Evolutionary conservation across 768 basidiomycete genomes (phyloP), one percentile per base, ranked within the genome.

Genomic region (Kwoniella europaea): DNA sequence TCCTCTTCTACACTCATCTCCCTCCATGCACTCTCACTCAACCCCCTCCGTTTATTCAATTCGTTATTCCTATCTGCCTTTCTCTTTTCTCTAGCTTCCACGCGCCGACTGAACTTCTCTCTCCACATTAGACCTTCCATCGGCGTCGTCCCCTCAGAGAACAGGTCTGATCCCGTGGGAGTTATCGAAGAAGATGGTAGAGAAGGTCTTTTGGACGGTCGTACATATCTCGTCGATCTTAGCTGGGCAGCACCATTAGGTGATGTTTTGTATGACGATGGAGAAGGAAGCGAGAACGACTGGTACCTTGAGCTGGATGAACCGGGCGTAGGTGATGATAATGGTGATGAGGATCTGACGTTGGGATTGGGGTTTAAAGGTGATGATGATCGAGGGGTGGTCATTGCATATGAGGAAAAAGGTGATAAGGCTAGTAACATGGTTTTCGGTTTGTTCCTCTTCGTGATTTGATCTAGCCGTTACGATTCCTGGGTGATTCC

Each of bases 51-150:
- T 50, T 70, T 62, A 59, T 71, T 63, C 58, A 81, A 20, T 52
- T 79, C 74, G 1, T 44, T 58, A 27, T 76, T 65, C 63, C 77
- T 46, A 15, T 41, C 64, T 42, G 61, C 15, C 50, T 69, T 66
- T 24, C 79, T 54, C 65, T 74, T 64, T 46, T 76, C 77, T 41
- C 76, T 27, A 12, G 79, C 79, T 62, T 74, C 71, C 55, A 74
- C 68, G 44, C 79, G 35, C 22, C 77, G 22, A 20, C 18, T 59
- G 16, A 81, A 74, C 24, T 74, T 59, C 52, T 79, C 76, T 57
- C 73, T 64, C 77, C 77, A 79, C 69, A 79, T 67, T 10, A 72
- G 61, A 15, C 71, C 68, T 56, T 81, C 73, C 7, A 69, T 72
- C n/a, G 79, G 79, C 27, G 76, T 78, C 1, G 72, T 72, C 6